Evolutionary conservation across 441 rosid genomes (phyloP).

Genomic region (Eruca vesicaria): DNA sequence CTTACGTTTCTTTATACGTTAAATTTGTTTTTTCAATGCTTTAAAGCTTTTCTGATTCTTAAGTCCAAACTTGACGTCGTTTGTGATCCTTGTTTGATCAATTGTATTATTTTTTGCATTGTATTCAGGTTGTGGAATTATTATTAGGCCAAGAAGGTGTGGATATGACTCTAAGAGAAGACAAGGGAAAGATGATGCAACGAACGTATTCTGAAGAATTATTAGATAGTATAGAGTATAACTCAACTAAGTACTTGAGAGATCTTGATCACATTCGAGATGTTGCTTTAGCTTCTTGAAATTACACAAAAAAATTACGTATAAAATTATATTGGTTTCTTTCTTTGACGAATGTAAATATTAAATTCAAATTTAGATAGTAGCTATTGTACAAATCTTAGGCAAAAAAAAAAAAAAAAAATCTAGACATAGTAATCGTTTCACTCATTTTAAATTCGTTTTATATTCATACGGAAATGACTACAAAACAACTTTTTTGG

Average conservation of each 20-base stretch:
- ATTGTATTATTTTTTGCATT: not conserved
- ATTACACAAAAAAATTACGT: constrained; percentile 29
- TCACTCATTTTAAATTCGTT: not conserved
- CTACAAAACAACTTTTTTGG: no score
- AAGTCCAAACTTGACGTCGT: not conserved
- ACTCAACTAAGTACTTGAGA: constrained; percentile 63
- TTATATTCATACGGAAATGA: not conserved
- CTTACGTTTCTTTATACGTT: not conserved
- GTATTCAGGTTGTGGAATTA: constrained; percentile 61
- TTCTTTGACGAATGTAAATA: not conserved
- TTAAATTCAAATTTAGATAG: not conserved
- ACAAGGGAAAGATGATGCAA: constrained; percentile 34
- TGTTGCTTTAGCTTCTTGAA: constrained; percentile 60
- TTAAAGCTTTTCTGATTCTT: no score
- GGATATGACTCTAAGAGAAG: constrained; percentile 31
- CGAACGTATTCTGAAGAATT: constrained; percentile 74
- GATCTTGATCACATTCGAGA: constrained; percentile 59
- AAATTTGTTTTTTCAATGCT: no score
- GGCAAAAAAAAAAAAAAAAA: no score
- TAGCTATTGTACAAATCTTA: no score
- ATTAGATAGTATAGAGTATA: constrained; percentile 66
- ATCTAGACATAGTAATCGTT: not conserved
- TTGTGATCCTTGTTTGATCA: not conserved
- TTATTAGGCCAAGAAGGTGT: constrained; percentile 55
- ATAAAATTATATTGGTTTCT: constrained; percentile 10